These are phyloP conservation scores for Chloranthus sessilifolius DNA, from an alignment of 164 flowering plant genomes.

Conservation along the genomic window DNA sequence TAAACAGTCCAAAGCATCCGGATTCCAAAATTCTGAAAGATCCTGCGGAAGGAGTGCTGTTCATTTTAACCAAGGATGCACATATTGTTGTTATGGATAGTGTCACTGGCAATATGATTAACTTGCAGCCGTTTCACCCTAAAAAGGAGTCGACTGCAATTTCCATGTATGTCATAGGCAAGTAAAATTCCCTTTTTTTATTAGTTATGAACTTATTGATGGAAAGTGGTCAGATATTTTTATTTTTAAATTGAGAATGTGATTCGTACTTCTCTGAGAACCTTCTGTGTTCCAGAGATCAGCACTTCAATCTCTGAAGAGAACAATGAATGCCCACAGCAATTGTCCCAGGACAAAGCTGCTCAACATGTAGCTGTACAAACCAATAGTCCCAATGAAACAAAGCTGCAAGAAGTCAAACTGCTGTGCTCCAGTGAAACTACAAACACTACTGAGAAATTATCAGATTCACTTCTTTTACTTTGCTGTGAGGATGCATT, in stretches of 20 bases:
- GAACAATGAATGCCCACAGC: constrained; percentile 23
- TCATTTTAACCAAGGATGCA: constrained; percentile 57
- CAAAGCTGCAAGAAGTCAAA: constrained; percentile 24
- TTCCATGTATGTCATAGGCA: constrained; percentile 77
- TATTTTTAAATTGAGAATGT: background rate
- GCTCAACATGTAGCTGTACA: constrained; percentile 19
- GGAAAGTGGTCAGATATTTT: constrained; percentile 2
- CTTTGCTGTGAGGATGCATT: constrained; percentile 67
- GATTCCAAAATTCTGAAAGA: constrained; percentile 20
- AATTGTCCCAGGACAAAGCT: constrained; percentile 20
- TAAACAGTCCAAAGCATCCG: constrained; percentile 27
- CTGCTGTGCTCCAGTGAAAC: constrained; percentile 21
- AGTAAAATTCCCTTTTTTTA: constrained; percentile 25
- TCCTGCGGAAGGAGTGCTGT: constrained; percentile 29
- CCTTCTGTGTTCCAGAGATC: constrained; percentile 30
- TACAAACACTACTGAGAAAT: constrained; percentile 17
- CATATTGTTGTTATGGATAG: constrained; percentile 42
- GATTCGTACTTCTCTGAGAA: constrained; percentile 7
- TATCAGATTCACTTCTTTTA: constrained; percentile 41
- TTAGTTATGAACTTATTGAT: background rate
- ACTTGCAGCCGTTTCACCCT: constrained; percentile 35
- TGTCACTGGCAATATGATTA: constrained; percentile 36
- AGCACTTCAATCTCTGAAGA: constrained; percentile 16
- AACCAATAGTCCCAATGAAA: constrained; percentile 15
- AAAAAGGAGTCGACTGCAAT: constrained; percentile 49